Evolutionary conservation across 768 basidiomycete species (phyloP), one percentile per base, ranked within the genome.

Genomic region (Serendipita sp.): DNA sequence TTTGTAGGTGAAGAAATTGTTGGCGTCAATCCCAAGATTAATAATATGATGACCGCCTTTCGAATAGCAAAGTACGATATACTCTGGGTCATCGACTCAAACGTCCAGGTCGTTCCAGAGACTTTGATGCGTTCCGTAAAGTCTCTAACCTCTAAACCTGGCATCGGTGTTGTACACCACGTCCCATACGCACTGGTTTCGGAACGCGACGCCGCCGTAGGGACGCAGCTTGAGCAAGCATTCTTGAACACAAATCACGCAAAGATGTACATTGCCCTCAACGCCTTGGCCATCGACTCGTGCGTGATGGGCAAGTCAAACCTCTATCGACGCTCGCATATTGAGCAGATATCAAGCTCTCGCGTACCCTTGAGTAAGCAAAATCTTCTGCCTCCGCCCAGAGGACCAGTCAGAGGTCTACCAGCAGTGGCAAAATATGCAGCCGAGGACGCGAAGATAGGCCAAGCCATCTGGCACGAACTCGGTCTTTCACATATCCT

Each of bases 371-470:
- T 45, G 69, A 69, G 2, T 64, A 70, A 3, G 66, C 65, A 13
- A 38, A 66, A 11, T 45, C 54, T 36, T 65, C 69, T 45, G 62
- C 71, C 60, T 70, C 76, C 68, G 66, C 72, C 23, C 71, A 70
- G 71, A 74, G 69, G 64, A 66, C 45, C 45, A 13, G 52, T 54
- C 1, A 15, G 69, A 48, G 93, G 93, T 0, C 78, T 99, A 28
- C 78, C 83, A 5, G 86, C 83, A 0, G 97, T 97, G 68, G 87
- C 86, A 0, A 83, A 86, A 11, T 98, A 87, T 75, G 80, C 98
- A 47, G 95, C 96, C 0, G 96, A 99, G 74, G 96, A 99, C 76
- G 97, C 97, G 75, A 95, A 91, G 90, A 95, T 99, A 65, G 96
- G 85, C 16, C 78, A 83, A 54, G 83, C 90, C 1, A 76, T 99